Percentiles rank a stretch among this genome's conserved stretches.
Conservation (phyloP, 208 protist genomes). For the Spongospora subterranea region DNA sequence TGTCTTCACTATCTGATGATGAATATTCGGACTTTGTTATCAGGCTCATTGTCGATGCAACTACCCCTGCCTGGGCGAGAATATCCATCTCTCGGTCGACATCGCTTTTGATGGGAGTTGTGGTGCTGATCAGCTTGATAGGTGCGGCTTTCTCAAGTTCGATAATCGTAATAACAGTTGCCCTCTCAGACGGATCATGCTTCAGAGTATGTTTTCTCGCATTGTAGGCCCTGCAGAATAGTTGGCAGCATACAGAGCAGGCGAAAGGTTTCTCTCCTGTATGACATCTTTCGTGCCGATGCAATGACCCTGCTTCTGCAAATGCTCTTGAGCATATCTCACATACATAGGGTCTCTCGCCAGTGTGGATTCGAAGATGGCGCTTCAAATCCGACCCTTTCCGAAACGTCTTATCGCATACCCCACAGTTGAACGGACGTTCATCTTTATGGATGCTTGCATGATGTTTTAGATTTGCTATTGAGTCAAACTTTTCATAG, state of each 20-base stretch:
- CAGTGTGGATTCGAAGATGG: conserved; percentile 56
- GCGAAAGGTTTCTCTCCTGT: conserved; percentile 53
- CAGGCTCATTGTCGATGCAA: too few species aligned
- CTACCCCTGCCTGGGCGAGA: background rate
- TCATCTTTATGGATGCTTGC: background rate
- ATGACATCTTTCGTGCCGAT: conserved; percentile 34
- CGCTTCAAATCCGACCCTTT: conserved; percentile 53
- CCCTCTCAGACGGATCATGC: conserved; percentile 41
- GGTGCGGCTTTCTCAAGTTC: conserved; percentile 36
- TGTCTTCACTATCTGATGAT: too few species aligned
- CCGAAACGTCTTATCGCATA: conserved; percentile 51
- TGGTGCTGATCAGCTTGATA: background rate
- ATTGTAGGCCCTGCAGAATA: conserved; percentile 56
- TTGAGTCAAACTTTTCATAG: background rate
- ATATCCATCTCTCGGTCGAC: conserved; percentile 43
- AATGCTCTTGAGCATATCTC: conserved; percentile 46
- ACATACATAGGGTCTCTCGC: conserved; percentile 55
- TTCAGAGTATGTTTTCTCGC: conserved; percentile 44
- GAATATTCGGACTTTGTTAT: too few species aligned
- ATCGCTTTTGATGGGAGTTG: background rate
- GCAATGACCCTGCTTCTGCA: conserved; percentile 17
- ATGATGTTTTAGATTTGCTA: background rate
- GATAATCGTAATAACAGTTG: conserved; percentile 29
- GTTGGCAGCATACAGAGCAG: conserved; percentile 12
- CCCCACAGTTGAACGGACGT: conserved; percentile 39